These are phyloP conservation scores for Cyberlindnera euphorbiiphila DNA, from an alignment of 805 yeast species.

Conservation along the genomic window DNA sequence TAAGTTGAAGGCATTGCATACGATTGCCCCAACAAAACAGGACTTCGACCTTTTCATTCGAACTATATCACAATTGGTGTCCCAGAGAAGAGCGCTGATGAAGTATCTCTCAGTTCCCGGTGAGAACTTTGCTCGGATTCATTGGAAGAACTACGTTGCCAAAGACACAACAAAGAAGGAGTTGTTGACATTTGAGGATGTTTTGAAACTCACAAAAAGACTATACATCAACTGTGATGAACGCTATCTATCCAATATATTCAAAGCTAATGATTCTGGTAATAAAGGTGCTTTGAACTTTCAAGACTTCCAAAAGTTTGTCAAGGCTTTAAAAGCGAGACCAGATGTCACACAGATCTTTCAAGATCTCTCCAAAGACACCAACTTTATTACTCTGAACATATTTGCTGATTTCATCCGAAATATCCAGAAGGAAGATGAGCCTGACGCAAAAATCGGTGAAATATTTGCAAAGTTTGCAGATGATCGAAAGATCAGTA, in stretches of 20 bases:
- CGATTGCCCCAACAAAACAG: conserved; percentile 54
- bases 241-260: conserved; percentile 45
- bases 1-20: conserved; percentile 74
- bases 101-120: conserved; percentile 60
- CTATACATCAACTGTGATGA: conserved; percentile 70
- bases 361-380: conserved; percentile 29
- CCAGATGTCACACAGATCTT: conserved; percentile 57
- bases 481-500: conserved; percentile 7
- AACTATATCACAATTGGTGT: conserved; percentile 52
- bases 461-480: conserved; percentile 37
- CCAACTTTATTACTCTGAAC: conserved; percentile 25
- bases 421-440: conserved; percentile 44
- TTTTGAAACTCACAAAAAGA: conserved; percentile 58
- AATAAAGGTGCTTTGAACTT: conserved; percentile 55
- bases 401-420: conserved; percentile 43
- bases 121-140: conserved; percentile 56
- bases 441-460: conserved; percentile 27
- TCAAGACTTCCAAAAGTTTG: conserved; percentile 72
- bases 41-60: conserved; percentile 53
- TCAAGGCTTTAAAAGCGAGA: conserved; percentile 60
- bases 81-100: conserved; percentile 58
- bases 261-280: conserved; percentile 49
- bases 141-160: conserved; percentile 53
- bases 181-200: conserved; percentile 58
- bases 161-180: conserved; percentile 34